phyloP scores from a whole-genome alignment of 768 basidiomycete genomes.

The Candolleomyces aberdarensis region DNA sequence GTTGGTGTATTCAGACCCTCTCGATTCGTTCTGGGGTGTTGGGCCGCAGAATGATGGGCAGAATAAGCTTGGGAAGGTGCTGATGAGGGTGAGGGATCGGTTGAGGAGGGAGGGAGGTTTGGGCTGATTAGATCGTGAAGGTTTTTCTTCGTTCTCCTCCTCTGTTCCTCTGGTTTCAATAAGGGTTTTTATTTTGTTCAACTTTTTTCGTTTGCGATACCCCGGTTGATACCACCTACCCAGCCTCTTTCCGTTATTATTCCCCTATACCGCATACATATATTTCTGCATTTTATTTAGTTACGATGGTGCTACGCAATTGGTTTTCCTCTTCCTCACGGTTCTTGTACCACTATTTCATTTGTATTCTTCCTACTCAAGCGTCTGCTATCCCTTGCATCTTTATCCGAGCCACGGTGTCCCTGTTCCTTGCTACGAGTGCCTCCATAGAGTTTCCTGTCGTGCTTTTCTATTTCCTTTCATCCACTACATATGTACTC shows the following conservation, averaged over 20 bases:
- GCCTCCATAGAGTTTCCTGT: no score
- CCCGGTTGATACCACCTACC: not conserved
- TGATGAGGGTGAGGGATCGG: constrained; percentile 53
- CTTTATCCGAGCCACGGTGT: no score
- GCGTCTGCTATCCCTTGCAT: no score
- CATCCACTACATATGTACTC: not conserved
- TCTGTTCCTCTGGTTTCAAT: not conserved
- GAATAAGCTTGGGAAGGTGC: constrained; percentile 63
- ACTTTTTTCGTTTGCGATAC: not conserved
- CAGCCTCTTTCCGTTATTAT: not conserved
- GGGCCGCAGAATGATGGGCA: constrained; percentile 42
- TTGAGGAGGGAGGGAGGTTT: constrained; percentile 25
- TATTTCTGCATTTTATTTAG: not conserved
- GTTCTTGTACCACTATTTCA: not conserved
- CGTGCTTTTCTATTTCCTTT: no score
- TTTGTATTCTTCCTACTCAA: no score
- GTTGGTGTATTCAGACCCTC: constrained; percentile 51
- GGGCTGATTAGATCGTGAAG: not conserved
- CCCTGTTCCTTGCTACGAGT: no score
- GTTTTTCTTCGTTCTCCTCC: not conserved
- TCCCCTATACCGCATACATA: not conserved
- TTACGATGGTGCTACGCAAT: no score
- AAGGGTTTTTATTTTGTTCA: not conserved
- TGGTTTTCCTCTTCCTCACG: no score
- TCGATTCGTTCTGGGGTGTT: constrained; percentile 68